These are phyloP conservation scores for Ogataea trehalophila DNA, from an alignment of 805 yeast species.

Conservation along the genomic window DNA sequence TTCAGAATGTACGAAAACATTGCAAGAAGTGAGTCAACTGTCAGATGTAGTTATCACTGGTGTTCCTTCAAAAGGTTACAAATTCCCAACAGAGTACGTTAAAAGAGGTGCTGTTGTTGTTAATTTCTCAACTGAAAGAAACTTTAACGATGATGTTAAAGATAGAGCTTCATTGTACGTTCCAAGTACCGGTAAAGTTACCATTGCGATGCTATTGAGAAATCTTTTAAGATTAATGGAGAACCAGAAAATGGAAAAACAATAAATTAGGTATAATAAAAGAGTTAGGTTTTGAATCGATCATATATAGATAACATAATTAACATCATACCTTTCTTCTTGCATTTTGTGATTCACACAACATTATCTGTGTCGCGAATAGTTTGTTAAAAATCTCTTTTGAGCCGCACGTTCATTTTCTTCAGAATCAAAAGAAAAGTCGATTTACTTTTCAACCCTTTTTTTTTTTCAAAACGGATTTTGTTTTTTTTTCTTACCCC, in stretches of 20 bases:
- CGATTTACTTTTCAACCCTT: too few relatives aligned
- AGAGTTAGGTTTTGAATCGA: neutral
- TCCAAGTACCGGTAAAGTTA: conserved; percentile 94
- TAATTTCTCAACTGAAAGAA: conserved; percentile 85
- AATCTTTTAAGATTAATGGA: conserved; percentile 78
- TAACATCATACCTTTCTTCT: too few relatives aligned
- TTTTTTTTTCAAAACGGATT: too few relatives aligned
- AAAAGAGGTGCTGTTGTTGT: conserved; percentile 87
- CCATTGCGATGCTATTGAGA: conserved; percentile 89
- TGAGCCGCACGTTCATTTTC: too few relatives aligned
- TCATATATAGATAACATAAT: neutral
- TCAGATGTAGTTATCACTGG: conserved; percentile 96
- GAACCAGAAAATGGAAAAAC: conserved; percentile 39
- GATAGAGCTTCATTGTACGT: conserved; percentile 86
- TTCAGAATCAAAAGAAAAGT: too few relatives aligned
- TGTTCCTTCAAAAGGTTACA: conserved; percentile 79
- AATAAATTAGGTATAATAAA: neutral
- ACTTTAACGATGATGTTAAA: conserved; percentile 80
- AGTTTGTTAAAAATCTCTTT: too few relatives aligned
- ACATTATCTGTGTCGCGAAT: too few relatives aligned
- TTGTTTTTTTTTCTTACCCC: too few relatives aligned
- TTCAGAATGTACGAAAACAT: conserved; percentile 44
- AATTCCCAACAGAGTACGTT: conserved; percentile 77
- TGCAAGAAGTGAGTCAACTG: conserved; percentile 60
- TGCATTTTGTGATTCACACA: too few relatives aligned